Percentiles rank a stretch among this genome's conserved stretches.
Evolutionary conservation across 2,329 filamentous ascomycete species (phyloP).

Genomic region (Alternaria incomplexa): DNA sequence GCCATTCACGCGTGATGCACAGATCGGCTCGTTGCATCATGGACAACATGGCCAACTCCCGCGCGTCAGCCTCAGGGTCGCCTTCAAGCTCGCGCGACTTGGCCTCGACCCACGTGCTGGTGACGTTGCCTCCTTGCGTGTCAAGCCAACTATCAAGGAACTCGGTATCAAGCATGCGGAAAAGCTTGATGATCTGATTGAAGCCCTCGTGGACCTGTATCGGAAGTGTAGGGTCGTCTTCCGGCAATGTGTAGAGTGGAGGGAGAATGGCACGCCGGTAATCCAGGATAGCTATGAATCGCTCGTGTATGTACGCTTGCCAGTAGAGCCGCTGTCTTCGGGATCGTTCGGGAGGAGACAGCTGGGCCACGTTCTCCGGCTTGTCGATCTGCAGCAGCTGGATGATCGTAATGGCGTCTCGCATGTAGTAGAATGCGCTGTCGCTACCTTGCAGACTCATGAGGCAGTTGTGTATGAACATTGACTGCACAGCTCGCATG

Average conservation of each 20-base stretch:
- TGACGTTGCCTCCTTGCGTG: conserved; percentile 44
- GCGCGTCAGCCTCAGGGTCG: conserved; percentile 45
- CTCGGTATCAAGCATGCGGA: conserved; percentile 52
- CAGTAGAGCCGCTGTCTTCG: conserved; percentile 60
- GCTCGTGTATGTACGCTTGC: conserved; percentile 63
- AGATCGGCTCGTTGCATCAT: conserved; percentile 57
- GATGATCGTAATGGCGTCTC: conserved; percentile 56
- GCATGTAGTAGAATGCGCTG: conserved; percentile 58
- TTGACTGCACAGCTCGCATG: conserved; percentile 57
- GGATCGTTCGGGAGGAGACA: conserved; percentile 49
- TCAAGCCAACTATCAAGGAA: conserved; percentile 56
- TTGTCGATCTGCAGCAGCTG: conserved; percentile 51
- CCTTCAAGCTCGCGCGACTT: conserved; percentile 54
- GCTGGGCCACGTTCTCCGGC: conserved; percentile 37
- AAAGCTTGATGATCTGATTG: conserved; percentile 54
- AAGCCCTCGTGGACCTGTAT: conserved; percentile 51
- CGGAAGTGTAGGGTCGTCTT: conserved; percentile 50
- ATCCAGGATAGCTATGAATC: conserved; percentile 61
- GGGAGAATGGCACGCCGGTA: conserved; percentile 54
- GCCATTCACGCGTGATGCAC: conserved; percentile 59
- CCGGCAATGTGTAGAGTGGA: conserved; percentile 48
- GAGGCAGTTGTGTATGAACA: conserved; percentile 61
- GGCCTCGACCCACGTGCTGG: conserved; percentile 53
- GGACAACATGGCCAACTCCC: conserved; percentile 48
- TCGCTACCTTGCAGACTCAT: conserved; percentile 58